Evolutionary conservation across 306 rosid species (phyloP).

Genomic region (Casuarina equisetifolia): DNA sequence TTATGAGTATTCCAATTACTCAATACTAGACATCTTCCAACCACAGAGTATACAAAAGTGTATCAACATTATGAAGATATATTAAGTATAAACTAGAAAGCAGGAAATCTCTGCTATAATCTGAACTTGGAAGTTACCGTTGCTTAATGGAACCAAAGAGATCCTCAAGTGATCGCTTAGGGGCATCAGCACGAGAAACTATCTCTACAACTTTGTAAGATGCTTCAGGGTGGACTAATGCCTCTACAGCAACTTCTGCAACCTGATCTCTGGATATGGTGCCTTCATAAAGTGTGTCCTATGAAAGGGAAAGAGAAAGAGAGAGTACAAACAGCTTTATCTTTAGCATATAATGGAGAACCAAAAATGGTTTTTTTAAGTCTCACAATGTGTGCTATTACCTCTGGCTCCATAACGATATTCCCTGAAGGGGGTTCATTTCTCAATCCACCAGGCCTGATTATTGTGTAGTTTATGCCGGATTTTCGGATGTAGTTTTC

Average conservation of each 20-base stretch:
- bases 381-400: constrained; percentile 30
- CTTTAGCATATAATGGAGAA: background rate
- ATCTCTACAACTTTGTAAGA: constrained; percentile 91
- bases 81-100: constrained; percentile 13
- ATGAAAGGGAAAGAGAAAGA: constrained; percentile 12
- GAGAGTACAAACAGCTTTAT: background rate
- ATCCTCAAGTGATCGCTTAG: constrained; percentile 66
- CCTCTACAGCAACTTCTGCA: constrained; percentile 92
- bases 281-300: constrained; percentile 88
- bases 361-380: background rate
- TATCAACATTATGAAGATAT: background rate
- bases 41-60: background rate
- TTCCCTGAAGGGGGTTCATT: constrained; percentile 90
- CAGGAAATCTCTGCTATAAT: constrained; percentile 5
- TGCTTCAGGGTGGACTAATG: constrained; percentile 72
- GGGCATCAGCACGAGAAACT: constrained; percentile 70
- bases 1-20: background rate
- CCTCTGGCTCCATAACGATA: constrained; percentile 92
- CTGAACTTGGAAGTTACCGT: constrained; percentile 33
- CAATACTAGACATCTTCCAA: background rate
- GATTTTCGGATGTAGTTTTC: constrained; percentile 79
- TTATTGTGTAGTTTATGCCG: constrained; percentile 88
- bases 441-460: constrained; percentile 94
- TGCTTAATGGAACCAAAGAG: constrained; percentile 83
- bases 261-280: constrained; percentile 90